phyloP scores from a whole-genome alignment of 2,329 filamentous ascomycete species.

The Allantophomopsis lycopodina region DNA sequence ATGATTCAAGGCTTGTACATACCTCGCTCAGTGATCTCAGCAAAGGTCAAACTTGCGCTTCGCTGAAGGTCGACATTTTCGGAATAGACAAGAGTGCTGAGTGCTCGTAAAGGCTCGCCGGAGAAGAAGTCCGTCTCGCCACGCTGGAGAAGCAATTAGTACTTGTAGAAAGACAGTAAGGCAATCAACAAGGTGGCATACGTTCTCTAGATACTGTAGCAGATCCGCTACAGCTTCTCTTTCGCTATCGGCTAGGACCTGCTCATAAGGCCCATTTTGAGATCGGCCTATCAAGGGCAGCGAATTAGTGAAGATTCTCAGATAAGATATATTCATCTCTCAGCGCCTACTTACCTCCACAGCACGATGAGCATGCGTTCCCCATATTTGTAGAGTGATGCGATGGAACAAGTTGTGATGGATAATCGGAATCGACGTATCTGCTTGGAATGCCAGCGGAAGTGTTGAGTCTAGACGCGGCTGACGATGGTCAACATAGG shows the following conservation, averaged over 20 bases:
- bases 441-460: conserved; percentile 11
- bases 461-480: conserved; percentile 4
- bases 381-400: no score
- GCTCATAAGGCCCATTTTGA: conserved; percentile 72
- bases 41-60: conserved; percentile 95
- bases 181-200: conserved; percentile 23
- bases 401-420: conserved; percentile 8
- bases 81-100: conserved; percentile 94
- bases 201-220: conserved; percentile 91
- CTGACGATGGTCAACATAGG: no score
- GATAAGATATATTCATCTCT: background rate
- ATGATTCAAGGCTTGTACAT: conserved; percentile 17
- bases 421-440: conserved; percentile 5
- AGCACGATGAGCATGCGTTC: conserved; percentile 48
- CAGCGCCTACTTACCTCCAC: conserved; percentile 29
- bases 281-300: conserved; percentile 42
- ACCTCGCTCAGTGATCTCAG: conserved; percentile 98
- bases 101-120: conserved; percentile 81
- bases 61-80: conserved; percentile 97
- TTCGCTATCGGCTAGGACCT: conserved; percentile 87
- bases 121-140: conserved; percentile 97
- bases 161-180: background rate
- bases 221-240: conserved; percentile 93
- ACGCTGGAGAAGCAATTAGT: conserved; percentile 33
- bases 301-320: background rate